phyloP scores from a whole-genome alignment of 495 filamentous ascomycete genomes.

The Trichodelitschia bisporula region DNA sequence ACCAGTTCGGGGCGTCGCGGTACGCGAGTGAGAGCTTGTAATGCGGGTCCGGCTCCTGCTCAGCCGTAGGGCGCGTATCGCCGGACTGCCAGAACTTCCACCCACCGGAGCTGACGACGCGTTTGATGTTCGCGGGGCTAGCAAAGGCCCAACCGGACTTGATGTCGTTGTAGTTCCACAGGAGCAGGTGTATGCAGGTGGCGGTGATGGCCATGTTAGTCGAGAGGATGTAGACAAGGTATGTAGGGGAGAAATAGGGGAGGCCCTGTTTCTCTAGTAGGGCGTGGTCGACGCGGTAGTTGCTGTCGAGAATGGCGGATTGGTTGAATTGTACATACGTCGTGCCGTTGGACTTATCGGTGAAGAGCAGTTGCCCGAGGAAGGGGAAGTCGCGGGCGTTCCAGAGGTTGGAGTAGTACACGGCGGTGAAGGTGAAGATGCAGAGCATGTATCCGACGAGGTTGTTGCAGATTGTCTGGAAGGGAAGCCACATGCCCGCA shows the following conservation, averaged over 20 bases:
- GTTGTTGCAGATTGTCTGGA: slow-evolving; percentile 16
- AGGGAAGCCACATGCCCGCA: slow-evolving; percentile 11
- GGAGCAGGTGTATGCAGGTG: slow-evolving; percentile 16
- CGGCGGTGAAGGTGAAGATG: slow-evolving; percentile 17
- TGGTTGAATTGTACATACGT: slow-evolving; percentile 9
- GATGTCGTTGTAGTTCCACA: slow-evolving; percentile 16
- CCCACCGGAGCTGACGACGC: slow-evolving; percentile 1
- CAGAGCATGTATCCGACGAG: slow-evolving; percentile 22
- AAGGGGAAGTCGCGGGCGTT: slow-evolving; percentile 23
- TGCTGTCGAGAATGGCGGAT: slow-evolving; percentile 13
- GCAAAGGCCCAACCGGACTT: slow-evolving; percentile 12
- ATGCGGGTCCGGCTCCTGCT: slow-evolving; percentile 19
- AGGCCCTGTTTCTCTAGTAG: slow-evolving; percentile 11
- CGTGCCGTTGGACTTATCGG: slow-evolving; percentile 9
- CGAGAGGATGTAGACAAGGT: slow-evolving; percentile 19
- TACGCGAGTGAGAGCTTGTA: slow-evolving; percentile 23
- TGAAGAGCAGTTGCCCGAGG: slow-evolving; percentile 20
- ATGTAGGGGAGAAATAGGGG: slow-evolving; percentile 21
- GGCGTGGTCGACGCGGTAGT: slow-evolving; percentile 15
- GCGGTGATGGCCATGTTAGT: slow-evolving; percentile 21
- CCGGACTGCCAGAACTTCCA: slow-evolving; percentile 15
- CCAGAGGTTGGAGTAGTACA: slow-evolving; percentile 27
- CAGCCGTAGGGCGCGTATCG: slow-evolving; percentile 5
- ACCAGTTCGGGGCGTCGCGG: slow-evolving; percentile 28
- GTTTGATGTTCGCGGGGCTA: slow-evolving; percentile 6